A percentile compares a stretch with the other conserved stretches of the same genome.
Conservation (phyloP, 2,329 filamentous ascomycete species). For the Dactylonectria macrodidyma region DNA sequence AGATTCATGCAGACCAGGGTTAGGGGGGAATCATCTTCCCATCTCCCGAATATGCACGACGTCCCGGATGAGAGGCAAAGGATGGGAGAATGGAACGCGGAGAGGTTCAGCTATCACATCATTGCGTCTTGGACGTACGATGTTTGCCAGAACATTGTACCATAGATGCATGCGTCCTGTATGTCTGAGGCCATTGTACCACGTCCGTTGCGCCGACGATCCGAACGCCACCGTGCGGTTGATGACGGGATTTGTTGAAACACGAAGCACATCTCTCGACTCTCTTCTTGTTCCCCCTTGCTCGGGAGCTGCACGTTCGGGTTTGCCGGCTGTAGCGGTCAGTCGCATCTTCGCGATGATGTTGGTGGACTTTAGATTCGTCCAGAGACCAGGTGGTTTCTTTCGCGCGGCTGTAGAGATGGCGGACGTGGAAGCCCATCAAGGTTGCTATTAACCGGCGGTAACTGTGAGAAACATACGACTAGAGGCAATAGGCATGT, state of each 20-base stretch:
- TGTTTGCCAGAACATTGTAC: neutral
- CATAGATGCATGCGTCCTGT: neutral
- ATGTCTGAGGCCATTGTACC: conserved; percentile 8
- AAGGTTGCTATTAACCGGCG: conserved; percentile 9
- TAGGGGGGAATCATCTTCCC: neutral
- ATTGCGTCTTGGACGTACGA: conserved; percentile 7
- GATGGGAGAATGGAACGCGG: neutral
- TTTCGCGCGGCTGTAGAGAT: neutral
- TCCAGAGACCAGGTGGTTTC: neutral
- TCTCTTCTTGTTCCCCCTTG: neutral
- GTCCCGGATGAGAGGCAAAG: neutral
- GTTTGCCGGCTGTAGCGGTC: conserved; percentile 16
- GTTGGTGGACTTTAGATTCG: conserved; percentile 4
- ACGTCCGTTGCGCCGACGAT: conserved; percentile 18
- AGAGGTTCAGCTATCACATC: neutral
- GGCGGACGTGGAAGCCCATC: conserved; percentile 19
- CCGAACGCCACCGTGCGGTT: neutral
- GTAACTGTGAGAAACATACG: neutral
- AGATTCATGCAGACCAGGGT: conserved; percentile 15
- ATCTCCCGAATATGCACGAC: conserved; percentile 5
- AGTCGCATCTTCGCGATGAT: neutral
- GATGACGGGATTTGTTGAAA: neutral
- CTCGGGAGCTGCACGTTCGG: conserved; percentile 15
- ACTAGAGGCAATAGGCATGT: neutral
- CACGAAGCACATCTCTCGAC: neutral